Evolutionary conservation across 352 stramenopile species (phyloP).

Genomic region (Phytophthora megakarya): DNA sequence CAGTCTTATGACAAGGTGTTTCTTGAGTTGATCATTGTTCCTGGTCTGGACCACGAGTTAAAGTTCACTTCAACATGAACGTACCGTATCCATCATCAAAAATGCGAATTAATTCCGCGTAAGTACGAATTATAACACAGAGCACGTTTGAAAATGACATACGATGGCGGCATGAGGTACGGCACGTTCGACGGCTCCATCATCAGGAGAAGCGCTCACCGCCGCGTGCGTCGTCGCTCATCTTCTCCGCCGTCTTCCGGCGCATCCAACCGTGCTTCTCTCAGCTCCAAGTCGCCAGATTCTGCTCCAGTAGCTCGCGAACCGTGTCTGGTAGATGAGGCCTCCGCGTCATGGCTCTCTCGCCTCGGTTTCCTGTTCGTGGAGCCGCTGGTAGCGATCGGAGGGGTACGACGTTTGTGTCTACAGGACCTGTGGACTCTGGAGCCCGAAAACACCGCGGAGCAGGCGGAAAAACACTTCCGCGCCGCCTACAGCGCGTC

Average conservation of each 20-base stretch:
- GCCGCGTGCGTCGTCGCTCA: constrained; percentile 14
- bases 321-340: constrained; percentile 16
- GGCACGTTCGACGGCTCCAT: constrained; percentile 12
- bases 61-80: not conserved
- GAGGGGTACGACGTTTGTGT: constrained; percentile 17
- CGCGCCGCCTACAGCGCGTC: constrained; percentile 34
- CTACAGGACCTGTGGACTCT: constrained; percentile 45
- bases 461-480: constrained; percentile 31
- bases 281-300: not conserved
- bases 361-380: constrained; percentile 46
- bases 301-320: not conserved
- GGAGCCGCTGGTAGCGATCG: constrained; percentile 37
- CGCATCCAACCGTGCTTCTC: not conserved
- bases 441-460: constrained; percentile 31
- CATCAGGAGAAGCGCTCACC: not conserved
- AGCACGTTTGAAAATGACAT: too few relatives aligned
- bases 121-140: constrained; percentile 18
- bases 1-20: too few relatives aligned
- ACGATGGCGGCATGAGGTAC: constrained; percentile 21
- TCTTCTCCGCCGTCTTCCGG: constrained; percentile 2
- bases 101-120: constrained; percentile 13
- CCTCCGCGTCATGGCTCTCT: constrained; percentile 31
- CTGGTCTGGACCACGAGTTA: constrained; percentile 7
- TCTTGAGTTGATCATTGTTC: too few relatives aligned
- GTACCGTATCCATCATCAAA: not conserved